Base-by-base conservation (phyloP, 2,329 filamentous ascomycete genomes). In the Talaromyces islandicus region DNA sequence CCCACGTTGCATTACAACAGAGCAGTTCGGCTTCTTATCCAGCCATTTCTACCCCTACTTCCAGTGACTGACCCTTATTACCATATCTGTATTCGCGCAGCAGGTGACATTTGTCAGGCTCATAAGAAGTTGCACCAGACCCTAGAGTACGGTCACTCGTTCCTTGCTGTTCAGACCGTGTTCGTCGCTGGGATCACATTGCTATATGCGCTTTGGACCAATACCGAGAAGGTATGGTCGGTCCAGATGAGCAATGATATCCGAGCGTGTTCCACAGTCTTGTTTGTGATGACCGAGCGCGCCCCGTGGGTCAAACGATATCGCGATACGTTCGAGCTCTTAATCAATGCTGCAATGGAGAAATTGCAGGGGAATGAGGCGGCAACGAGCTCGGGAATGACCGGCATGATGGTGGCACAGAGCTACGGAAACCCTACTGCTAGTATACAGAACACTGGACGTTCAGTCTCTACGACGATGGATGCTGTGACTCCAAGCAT, bases 241-340 rank as follows among this genome's bases (percentile, higher is more conserved):
- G 74, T 80, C n/a, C 71, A 72, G 6, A 73, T 81, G 59, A 77
- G 78, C 63, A 78, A 81, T 63, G 78, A 81, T 53, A 75, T 81
- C 54, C 77, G 79, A 35, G 78, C 79, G 3, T 81, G 78, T 67
- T 80, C 77, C 0, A 73, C 78, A 1, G 78, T 81, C 1, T 69
- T 81, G 1, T 81, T 80, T 56, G 78, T 80, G 43, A 81, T 81
- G 77, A 73, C 78, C 5, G 80, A 81, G 64, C 74, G 78, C 30
- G 78, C 78, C 7, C 68, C 73, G 0, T 80, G 78, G 76, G 78
- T 81, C 3, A 77, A 76, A 58, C 76, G 76, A 62, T 80, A 80
- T 67, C 73, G 78, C 6, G 78, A 81, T 46, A 76, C 78, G 3
- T 81, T 80, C 57, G 78, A 80, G 58, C 60, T 79, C 1, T 73